phyloP scores from a whole-genome alignment of 2,329 filamentous ascomycete genomes.

The Talaromyces verruculosus region DNA sequence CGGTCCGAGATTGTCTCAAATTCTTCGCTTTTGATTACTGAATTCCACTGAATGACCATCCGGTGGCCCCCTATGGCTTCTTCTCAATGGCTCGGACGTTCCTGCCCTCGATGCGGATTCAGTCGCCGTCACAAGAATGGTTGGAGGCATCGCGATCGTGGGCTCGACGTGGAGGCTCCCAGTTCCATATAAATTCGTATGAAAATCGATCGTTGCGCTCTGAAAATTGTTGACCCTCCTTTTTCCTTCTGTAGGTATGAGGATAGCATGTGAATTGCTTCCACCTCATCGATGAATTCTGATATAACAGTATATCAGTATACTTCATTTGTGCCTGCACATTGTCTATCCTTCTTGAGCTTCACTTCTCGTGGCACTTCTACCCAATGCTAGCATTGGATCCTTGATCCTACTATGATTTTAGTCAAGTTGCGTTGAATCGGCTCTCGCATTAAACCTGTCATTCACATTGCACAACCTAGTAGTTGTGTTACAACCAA shows the following conservation, averaged over 20 bases:
- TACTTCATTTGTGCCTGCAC: background rate
- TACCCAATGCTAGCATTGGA: background rate
- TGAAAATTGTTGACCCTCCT: background rate
- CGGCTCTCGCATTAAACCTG: background rate
- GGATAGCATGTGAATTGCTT: background rate
- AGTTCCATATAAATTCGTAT: constrained; percentile 4
- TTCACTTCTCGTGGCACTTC: background rate
- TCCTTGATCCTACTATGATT: background rate
- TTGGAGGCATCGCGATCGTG: constrained; percentile 10
- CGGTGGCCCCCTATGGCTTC: background rate
- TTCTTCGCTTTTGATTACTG: background rate
- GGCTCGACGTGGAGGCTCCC: background rate
- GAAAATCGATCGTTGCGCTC: background rate
- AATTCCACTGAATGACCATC: background rate
- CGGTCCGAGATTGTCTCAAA: background rate
- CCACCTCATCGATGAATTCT: background rate
- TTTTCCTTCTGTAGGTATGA: background rate
- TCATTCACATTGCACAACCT: background rate
- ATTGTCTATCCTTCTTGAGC: background rate
- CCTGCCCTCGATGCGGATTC: background rate
- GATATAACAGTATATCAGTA: background rate
- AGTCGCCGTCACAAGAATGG: background rate
- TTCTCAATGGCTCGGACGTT: constrained; percentile 6
- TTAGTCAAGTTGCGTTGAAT: background rate
- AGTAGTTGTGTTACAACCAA: background rate